These are phyloP conservation scores for Didymella pomorum DNA, from an alignment of 2,329 filamentous ascomycete genomes.

Conservation along the genomic window DNA sequence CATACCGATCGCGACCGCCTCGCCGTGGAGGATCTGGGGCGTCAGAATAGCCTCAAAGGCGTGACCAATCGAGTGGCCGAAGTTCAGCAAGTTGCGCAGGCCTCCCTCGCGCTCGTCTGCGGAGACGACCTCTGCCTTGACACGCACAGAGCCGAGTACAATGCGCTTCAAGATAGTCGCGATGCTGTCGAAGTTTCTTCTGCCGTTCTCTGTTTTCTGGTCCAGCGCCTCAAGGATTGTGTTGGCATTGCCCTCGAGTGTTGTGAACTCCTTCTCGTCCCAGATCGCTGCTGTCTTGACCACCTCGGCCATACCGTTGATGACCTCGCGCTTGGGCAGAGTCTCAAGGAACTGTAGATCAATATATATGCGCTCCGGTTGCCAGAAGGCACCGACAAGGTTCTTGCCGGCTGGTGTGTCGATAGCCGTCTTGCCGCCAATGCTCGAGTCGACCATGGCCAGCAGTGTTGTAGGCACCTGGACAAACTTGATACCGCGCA, in stretches of 20 bases:
- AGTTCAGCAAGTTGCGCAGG: conserved; percentile 92
- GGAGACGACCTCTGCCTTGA: conserved; percentile 94
- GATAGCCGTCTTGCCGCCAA: conserved; percentile 98
- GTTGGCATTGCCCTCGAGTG: conserved; percentile 82
- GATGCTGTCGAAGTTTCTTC: conserved; percentile 73
- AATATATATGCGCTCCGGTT: conserved; percentile 92
- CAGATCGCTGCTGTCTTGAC: conserved; percentile 98
- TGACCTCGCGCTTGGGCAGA: conserved; percentile 87
- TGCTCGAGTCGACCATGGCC: conserved; percentile 98
- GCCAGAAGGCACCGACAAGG: conserved; percentile 94
- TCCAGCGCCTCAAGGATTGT: conserved; percentile 77
- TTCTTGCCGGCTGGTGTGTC: conserved; percentile 97
- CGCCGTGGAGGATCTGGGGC: conserved; percentile 92
- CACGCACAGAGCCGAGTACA: conserved; percentile 87
- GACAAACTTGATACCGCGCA: conserved; percentile 95
- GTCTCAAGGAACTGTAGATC: conserved; percentile 92
- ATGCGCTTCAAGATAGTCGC: conserved; percentile 63
- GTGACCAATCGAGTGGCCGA: conserved; percentile 97
- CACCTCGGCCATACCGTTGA: conserved; percentile 99
- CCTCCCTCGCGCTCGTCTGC: conserved; percentile 94
- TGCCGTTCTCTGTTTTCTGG: conserved; percentile 63
- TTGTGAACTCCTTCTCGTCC: conserved; percentile 84
- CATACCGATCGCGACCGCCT: conserved; percentile 97
- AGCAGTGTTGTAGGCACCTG: conserved; percentile 95
- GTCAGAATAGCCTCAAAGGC: conserved; percentile 95